Evolutionary conservation across 2,329 filamentous ascomycete species (phyloP).

Genomic region (Fusarium subtropicale): DNA sequence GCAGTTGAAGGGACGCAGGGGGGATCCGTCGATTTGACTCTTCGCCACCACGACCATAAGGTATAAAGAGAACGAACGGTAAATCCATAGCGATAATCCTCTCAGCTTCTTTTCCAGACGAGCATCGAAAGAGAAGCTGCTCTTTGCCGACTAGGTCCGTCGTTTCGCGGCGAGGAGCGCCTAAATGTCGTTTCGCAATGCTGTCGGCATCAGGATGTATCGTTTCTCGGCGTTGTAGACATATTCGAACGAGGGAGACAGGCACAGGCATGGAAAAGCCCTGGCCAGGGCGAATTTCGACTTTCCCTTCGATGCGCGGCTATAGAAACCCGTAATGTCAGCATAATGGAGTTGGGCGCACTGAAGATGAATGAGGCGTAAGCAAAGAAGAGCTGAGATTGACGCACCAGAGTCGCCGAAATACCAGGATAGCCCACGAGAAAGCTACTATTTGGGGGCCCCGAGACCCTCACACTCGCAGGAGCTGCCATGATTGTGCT

Average conservation of each 20-base stretch:
- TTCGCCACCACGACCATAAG: constrained; percentile 89
- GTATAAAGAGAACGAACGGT: constrained; percentile 97
- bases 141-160: constrained; percentile 96
- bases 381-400: constrained; percentile 24
- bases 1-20: constrained; percentile 89
- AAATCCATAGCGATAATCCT: constrained; percentile 95
- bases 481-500: constrained; percentile 46
- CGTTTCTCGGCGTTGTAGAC: constrained; percentile 90
- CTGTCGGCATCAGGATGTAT: constrained; percentile 98
- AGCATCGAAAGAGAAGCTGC: constrained; percentile 88
- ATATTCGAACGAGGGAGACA: constrained; percentile 93
- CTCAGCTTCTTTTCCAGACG: constrained; percentile 85
- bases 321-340: constrained; percentile 54
- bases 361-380: constrained; percentile 22
- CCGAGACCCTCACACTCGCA: constrained; percentile 86
- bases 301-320: constrained; percentile 97
- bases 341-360: constrained; percentile 25
- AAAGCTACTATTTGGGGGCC: constrained; percentile 96
- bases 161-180: constrained; percentile 89
- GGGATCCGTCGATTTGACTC: constrained; percentile 91
- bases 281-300: constrained; percentile 89
- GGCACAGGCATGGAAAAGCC: constrained; percentile 90
- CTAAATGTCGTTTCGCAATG: constrained; percentile 89
- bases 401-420: constrained; percentile 91
- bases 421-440: constrained; percentile 98